Evolutionary conservation across 2,329 filamentous ascomycete species (phyloP), one percentile per base, ranked within the genome.

Genomic region (Fonsecaea pedrosoi): DNA sequence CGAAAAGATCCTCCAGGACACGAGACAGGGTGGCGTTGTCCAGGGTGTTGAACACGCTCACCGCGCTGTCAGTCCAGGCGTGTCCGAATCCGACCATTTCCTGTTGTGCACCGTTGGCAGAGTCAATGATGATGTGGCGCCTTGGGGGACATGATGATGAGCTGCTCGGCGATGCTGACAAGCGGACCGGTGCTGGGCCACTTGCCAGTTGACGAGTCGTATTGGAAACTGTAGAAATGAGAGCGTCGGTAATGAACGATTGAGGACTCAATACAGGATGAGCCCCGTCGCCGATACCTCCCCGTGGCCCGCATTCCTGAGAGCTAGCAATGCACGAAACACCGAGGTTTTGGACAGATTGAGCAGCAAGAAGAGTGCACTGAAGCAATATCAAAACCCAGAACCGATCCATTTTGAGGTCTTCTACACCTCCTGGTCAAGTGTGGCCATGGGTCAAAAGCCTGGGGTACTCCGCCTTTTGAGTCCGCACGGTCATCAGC

Each of bases 51-150:
- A 80, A 77, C 1, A 76, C 75, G 21, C 71, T 71, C 9, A 80
- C 77, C 0, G 78, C 75, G 1, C 76, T 75, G 67, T 80, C 78
- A n/a, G 78, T 80, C 62, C 77, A 77, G 2, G 78, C 75, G 50
- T 75, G 75, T 21, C 78, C 78, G 56, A 80, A 80, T 13, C 78
- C 78, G 4, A 72, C 70, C 37, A 76, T 74, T 40, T 65, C 63
- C 18, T 65, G 63, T 50, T 50, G 57, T 15, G 50, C 63, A 15
- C 63, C 63, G 18, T 56, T 60, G 38, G 45, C 34, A 13, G 63
- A 40, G 58, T 65, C 63, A 34, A 65, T 62, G 13, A 55, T 62
- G 42, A 65, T 45, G 25, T 56, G 56, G 6, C 63, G 53, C 5
- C 60, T 53, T 32, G 40, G 63, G 42, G 45, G 30, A 45, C 63